Base-by-base conservation (phyloP, 176 grass and related monocot genomes). In the Urochloa ruziziensis region DNA sequence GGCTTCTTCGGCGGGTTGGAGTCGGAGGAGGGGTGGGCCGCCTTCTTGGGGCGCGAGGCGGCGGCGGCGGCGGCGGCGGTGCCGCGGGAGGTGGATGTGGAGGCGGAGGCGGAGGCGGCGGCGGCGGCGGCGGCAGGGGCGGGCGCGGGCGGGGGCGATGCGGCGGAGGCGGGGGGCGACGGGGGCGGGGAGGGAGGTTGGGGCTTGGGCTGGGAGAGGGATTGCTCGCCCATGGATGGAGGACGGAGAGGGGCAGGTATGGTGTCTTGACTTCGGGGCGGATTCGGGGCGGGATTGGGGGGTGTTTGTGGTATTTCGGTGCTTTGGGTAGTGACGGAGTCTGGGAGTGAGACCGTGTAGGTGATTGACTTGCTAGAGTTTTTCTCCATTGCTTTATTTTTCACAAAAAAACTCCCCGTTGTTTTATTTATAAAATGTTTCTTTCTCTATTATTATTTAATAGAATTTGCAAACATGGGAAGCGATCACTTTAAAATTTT, bases 141-240 rank as follows among this genome's bases (percentile, higher is more conserved):
- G 1, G 64, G 48, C 14, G 12, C 4, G 0, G 46, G 43, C 2
- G 48, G 9, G 10, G 73, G 29, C 21, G 52, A 19, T 2, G 80
- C 1, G 43, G 42, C 25, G 62, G 88, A 21, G 84, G 84, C 13
- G 60, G 82, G 17, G 52, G 79, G 15, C 46, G 85, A 19, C 62
- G 85, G 32, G 70, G 72, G 69, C 11, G 80, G 85, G 19, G 76
- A 75, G 37, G 44, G 54, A 40, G 74, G 65, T 0, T 79, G 74
- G 60, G 70, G 77, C 25, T 58, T 66, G 60, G 77, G 85, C 35
- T 86, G 75, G 72, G 82, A 82, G 86, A 85, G 86, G 70, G 90
- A 82, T 88, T 85, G 82, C 82, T 91, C 77, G 43, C 77, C 77
- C 77, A 67, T 80, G 77, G 43, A 70, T 70, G 67, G n/a, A 68